Evolutionary conservation across 352 stramenopile species (phyloP), one percentile per base, ranked within the genome.

Genomic region (Pythium myriotylum): DNA sequence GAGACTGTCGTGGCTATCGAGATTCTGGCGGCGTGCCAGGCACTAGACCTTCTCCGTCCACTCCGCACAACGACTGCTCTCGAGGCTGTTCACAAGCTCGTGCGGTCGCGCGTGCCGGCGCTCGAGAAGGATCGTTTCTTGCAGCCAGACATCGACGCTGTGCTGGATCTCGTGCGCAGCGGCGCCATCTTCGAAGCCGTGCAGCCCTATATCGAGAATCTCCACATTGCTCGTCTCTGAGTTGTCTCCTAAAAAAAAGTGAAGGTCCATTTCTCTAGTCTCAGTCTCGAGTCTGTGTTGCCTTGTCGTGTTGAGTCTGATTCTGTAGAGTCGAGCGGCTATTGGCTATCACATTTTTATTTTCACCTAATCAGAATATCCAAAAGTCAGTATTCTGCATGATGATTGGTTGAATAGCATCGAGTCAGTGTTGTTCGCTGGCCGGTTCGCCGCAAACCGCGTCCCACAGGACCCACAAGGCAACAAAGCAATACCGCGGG

Each of bases 1-100:
- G 84, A 96, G 59, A 91, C 78, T 13, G 87, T 96, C 9, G 72
- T 96, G 10, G 87, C 89, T 9, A 95, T 96, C 58, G 89, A 96
- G 72, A 72, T 96, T 41, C 74, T 96, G 33, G 85, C 84, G 9
- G 84, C 84, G 5, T 97, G 89, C 60, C 89, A 96, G 62, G 89
- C 82, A n/a, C 73, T 97, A n/a, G 88, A 95, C 49, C 70, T 96
- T 39, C 73, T 93, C 32, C 78, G 84, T 16, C 87, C 87, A 24
- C 75, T 92, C 37, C 88, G 86, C 64, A 95, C 88, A 10, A 96
- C 87, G 2, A 79, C 80, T 24, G 71, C 85, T 24, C 72, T 96
- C 7, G 83, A 95, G 60, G 79, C 78, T 8, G 73, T 96, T 33
- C 85, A 94, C 68, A 75, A 78, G 55, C 70, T 96, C 42, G 86